Conservation (phyloP, 208 protist genomes). For the Acanthamoeba sp. region DNA sequence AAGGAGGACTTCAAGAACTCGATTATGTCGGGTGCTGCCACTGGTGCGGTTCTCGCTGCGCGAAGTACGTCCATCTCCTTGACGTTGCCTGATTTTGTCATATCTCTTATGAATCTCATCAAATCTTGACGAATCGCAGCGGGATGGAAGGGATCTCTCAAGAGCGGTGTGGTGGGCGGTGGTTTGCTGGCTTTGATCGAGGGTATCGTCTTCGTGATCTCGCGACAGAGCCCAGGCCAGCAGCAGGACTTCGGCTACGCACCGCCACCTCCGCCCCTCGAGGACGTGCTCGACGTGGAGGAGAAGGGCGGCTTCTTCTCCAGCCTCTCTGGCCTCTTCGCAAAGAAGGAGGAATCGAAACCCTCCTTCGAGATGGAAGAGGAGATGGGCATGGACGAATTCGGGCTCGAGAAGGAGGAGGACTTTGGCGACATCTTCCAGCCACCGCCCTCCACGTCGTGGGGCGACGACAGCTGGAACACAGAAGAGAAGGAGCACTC, state of each 20-base stretch:
- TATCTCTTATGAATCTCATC: not conserved
- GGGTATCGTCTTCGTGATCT: constrained; percentile 66
- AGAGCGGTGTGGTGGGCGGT: constrained; percentile 70
- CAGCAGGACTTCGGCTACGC: constrained; percentile 23
- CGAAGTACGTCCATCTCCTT: constrained; percentile 45
- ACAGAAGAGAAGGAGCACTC: constrained; percentile 52
- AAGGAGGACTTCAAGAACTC: constrained; percentile 73
- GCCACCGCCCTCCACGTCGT: not conserved
- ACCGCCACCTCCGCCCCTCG: constrained; percentile 43
- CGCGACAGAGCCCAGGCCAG: constrained; percentile 44
- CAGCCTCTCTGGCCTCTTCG: not conserved
- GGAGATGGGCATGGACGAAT: not conserved
- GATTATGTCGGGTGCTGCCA: constrained; percentile 72
- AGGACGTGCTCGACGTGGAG: constrained; percentile 57
- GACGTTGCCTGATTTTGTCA: not conserved
- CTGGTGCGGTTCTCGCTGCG: constrained; percentile 57
- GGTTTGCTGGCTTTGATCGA: constrained; percentile 62
- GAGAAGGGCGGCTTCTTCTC: constrained; percentile 65
- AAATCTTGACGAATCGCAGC: not conserved
- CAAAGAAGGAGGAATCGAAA: constrained; percentile 45
- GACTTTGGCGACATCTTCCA: constrained; percentile 58
- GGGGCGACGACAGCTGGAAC: constrained; percentile 25
- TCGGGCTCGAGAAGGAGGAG: not conserved
- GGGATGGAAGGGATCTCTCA: constrained; percentile 67
- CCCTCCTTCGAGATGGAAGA: not conserved